Conservation (phyloP, 164 flowering plant genomes). For the Nymphaea thermarum region DNA sequence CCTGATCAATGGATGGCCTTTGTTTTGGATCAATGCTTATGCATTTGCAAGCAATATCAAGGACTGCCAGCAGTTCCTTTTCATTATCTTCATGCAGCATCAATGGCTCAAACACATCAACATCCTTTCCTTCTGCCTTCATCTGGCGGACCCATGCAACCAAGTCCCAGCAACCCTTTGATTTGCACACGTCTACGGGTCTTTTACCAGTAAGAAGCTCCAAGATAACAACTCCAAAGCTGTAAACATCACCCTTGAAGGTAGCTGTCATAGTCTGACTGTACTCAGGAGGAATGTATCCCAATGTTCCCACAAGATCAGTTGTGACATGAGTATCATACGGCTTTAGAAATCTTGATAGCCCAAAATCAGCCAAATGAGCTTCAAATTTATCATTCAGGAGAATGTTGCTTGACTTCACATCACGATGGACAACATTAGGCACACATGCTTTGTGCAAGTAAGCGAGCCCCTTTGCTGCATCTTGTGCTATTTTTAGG, state of each 20-base stretch:
- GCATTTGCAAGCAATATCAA: conserved; percentile 61
- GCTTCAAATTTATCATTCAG: conserved; percentile 63
- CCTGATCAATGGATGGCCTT: conserved; percentile 63
- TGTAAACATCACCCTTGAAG: conserved; percentile 73
- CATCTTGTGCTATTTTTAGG: conserved; percentile 60
- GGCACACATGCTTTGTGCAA: conserved; percentile 65
- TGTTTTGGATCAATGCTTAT: conserved; percentile 43
- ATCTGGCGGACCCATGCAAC: conserved; percentile 72
- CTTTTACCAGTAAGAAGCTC: conserved; percentile 74
- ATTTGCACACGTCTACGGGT: conserved; percentile 70
- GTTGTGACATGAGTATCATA: conserved; percentile 85
- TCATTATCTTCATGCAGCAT: conserved; percentile 36
- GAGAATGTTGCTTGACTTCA: conserved; percentile 79
- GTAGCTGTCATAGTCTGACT: conserved; percentile 66
- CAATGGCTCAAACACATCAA: conserved; percentile 38
- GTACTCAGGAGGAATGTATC: conserved; percentile 84
- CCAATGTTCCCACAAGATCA: conserved; percentile 77
- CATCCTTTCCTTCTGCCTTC: conserved; percentile 42
- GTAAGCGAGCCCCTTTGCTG: conserved; percentile 68
- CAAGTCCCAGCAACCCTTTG: conserved; percentile 52
- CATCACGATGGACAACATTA: conserved; percentile 60
- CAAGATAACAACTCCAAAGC: conserved; percentile 78
- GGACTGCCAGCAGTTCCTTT: conserved; percentile 43
- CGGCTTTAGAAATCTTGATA: conserved; percentile 57
- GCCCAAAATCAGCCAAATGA: conserved; percentile 85